A percentile compares a stretch with the other conserved stretches of the same genome.
phyloP scores from a whole-genome alignment of 805 yeast species.

The Ogataea nonfermentans region DNA sequence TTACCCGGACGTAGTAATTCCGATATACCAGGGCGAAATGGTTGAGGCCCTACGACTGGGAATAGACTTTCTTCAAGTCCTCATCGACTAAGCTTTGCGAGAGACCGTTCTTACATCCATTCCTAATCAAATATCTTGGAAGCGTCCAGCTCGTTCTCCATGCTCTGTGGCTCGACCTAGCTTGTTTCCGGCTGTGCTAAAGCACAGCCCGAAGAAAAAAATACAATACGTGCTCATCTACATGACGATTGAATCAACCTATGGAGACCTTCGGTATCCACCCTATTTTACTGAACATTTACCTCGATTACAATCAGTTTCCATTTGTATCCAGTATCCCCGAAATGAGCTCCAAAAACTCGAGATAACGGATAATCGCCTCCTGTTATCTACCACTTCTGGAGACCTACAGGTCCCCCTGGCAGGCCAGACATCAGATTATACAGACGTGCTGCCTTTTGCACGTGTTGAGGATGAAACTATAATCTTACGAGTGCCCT shows the following conservation, averaged over 20 bases:
- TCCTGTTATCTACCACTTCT: background rate
- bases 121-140: too few species aligned
- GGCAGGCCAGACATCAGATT: conserved; percentile 6
- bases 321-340: conserved; percentile 9
- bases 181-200: background rate
- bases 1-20: conserved; percentile 11
- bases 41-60: too few species aligned
- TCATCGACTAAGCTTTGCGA: too few species aligned
- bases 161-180: background rate
- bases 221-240: too few species aligned
- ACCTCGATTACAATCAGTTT: conserved; percentile 9
- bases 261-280: background rate
- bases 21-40: conserved; percentile 5
- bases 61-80: too few species aligned
- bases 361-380: background rate
- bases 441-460: conserved; percentile 4
- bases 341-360: background rate
- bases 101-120: too few species aligned
- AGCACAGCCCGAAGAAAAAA: conserved; percentile 12
- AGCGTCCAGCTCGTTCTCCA: too few species aligned
- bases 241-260: too few species aligned
- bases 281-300: conserved; percentile 8
- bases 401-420: conserved; percentile 1
- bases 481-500: conserved; percentile 3
- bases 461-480: background rate